These are phyloP conservation scores for Boletus eberwhitei DNA, from an alignment of 768 basidiomycete genomes.

Conservation along the genomic window DNA sequence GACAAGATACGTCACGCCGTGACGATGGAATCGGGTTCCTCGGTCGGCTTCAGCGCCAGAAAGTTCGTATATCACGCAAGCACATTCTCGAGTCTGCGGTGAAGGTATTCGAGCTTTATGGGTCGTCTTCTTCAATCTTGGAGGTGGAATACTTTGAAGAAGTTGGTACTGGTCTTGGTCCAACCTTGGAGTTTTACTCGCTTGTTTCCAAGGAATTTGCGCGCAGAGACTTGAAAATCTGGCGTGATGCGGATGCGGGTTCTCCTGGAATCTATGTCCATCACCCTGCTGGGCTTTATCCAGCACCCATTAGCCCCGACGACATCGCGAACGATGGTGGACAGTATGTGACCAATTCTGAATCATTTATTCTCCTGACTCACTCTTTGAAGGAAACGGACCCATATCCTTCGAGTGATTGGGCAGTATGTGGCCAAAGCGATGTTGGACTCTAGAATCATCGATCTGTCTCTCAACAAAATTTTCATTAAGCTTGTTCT, in stretches of 20 bases:
- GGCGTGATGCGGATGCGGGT: constrained; percentile 79
- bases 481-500: constrained; percentile 91
- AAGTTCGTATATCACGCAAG: constrained; percentile 93
- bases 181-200: constrained; percentile 98
- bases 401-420: constrained; percentile 83
- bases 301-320: constrained; percentile 71
- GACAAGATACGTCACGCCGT: constrained; percentile 74
- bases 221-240: constrained; percentile 79
- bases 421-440: constrained; percentile 98
- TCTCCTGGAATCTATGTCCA: constrained; percentile 69
- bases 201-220: constrained; percentile 95
- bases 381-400: constrained; percentile 58
- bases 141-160: constrained; percentile 99
- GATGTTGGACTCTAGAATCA: constrained; percentile 94
- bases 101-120: constrained; percentile 96
- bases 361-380: background rate
- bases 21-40: constrained; percentile 93
- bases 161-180: constrained; percentile 95
- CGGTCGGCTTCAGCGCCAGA: constrained; percentile 89
- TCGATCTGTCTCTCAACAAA: constrained; percentile 93
- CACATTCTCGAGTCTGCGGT: constrained; percentile 94
- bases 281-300: constrained; percentile 85
- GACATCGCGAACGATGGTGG: constrained; percentile 71
- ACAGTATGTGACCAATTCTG: constrained; percentile 48
- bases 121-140: constrained; percentile 87